These are phyloP conservation scores for Lecanicillium sp. DNA, from an alignment of 2,329 filamentous ascomycete genomes.

Conservation along the genomic window DNA sequence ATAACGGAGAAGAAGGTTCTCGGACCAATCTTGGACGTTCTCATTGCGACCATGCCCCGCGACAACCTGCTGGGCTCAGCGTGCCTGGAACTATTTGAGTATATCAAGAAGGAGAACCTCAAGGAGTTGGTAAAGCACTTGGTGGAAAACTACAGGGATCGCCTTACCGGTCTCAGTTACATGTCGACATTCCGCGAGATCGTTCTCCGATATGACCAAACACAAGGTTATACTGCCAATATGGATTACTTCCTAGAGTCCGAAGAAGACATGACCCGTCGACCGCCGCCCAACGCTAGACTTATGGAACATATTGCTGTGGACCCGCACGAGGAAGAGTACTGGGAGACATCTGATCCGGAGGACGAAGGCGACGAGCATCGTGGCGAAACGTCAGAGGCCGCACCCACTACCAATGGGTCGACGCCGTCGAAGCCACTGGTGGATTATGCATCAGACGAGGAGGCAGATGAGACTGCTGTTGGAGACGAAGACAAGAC, in stretches of 20 bases:
- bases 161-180: slow-evolving; percentile 67
- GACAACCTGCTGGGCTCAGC: slow-evolving; percentile 93
- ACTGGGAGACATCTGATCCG: slow-evolving; percentile 86
- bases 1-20: slow-evolving; percentile 76
- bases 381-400: slow-evolving; percentile 23
- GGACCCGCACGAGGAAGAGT: slow-evolving; percentile 82
- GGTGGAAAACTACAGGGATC: slow-evolving; percentile 75
- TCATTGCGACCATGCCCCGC: slow-evolving; percentile 77
- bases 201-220: slow-evolving; percentile 70
- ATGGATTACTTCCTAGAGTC: slow-evolving; percentile 68
- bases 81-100: slow-evolving; percentile 89
- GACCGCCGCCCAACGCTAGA: slow-evolving; percentile 40
- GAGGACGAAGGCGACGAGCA: slow-evolving; percentile 60
- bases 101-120: slow-evolving; percentile 73
- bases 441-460: slow-evolving; percentile 89
- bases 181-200: slow-evolving; percentile 78
- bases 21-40: slow-evolving; percentile 75
- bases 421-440: slow-evolving; percentile 60
- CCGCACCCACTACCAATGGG: slow-evolving; percentile 45
- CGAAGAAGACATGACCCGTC: slow-evolving; percentile 47
- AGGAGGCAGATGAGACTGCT: slow-evolving; percentile 50
- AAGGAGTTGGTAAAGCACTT: slow-evolving; percentile 78
- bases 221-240: slow-evolving; percentile 57
- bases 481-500: slow-evolving; percentile 16
- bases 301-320: slow-evolving; percentile 64